phyloP scores from a whole-genome alignment of 306 rosid species.

The Oxytropis ochrocephala region DNA sequence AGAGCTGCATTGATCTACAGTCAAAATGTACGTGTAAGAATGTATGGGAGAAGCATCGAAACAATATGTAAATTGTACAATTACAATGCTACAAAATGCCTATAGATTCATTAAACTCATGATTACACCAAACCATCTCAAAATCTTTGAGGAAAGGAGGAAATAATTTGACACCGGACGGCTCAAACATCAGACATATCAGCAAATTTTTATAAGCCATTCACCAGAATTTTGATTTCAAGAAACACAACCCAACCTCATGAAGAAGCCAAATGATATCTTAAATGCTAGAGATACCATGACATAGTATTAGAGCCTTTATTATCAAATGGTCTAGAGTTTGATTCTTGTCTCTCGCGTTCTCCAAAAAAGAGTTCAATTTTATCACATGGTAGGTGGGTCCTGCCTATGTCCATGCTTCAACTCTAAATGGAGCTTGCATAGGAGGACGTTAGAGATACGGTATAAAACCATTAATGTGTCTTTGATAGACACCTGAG shows the following conservation, averaged over 20 bases:
- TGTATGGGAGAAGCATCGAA: not conserved
- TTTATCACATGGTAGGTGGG: not conserved
- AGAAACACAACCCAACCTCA: not conserved
- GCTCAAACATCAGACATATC: conserved; percentile 3
- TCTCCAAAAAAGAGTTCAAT: not conserved
- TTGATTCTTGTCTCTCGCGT: not conserved
- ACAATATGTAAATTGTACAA: not conserved
- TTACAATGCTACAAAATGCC: conserved; percentile 1
- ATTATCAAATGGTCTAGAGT: not conserved
- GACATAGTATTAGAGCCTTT: not conserved
- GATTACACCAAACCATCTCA: not conserved
- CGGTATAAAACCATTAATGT: not conserved
- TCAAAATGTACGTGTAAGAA: conserved; percentile 12
- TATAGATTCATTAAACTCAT: not conserved
- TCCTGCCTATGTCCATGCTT: not conserved
- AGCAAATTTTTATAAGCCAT: not conserved
- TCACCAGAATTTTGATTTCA: not conserved
- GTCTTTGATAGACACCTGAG: too few species aligned
- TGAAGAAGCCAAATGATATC: not conserved
- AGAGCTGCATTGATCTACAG: conserved; percentile 77
- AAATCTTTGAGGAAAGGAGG: not conserved
- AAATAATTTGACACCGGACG: not conserved
- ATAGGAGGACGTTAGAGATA: not conserved
- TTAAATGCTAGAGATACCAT: not conserved
- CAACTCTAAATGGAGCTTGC: not conserved